phyloP scores from a whole-genome alignment of 306 rosid species.

The Quercus mongolica region DNA sequence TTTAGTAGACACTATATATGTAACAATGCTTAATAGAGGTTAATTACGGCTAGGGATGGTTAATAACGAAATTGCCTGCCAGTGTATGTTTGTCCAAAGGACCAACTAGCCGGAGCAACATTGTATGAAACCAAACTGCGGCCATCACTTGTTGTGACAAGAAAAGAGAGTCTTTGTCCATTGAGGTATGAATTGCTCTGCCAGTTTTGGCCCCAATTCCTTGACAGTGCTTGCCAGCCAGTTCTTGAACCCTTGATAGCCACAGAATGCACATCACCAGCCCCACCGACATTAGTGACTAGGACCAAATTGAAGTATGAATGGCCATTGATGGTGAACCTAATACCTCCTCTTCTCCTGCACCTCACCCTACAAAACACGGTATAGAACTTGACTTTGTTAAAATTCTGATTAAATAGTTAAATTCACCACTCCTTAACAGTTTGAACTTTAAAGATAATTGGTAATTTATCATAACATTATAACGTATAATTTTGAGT shows the following conservation, averaged over 20 bases:
- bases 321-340: constrained; percentile 75
- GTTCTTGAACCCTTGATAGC: constrained; percentile 70
- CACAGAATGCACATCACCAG: constrained; percentile 72
- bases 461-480: not conserved
- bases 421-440: too few species aligned
- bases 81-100: constrained; percentile 71
- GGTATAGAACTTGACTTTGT: not conserved
- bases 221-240: constrained; percentile 72
- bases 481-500: not conserved
- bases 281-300: constrained; percentile 80
- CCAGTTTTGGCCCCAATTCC: constrained; percentile 93
- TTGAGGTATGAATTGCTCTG: constrained; percentile 66
- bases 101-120: constrained; percentile 66
- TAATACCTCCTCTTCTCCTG: constrained; percentile 72
- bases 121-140: constrained; percentile 50
- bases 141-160: constrained; percentile 65
- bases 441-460: too few species aligned
- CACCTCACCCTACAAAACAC: constrained; percentile 53
- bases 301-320: constrained; percentile 80
- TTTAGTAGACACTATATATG: not conserved
- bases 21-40: not conserved
- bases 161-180: constrained; percentile 75
- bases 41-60: not conserved
- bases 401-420: too few species aligned
- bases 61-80: constrained; percentile 63